These are phyloP conservation scores for Micractinium sp. DNA, from an alignment of 139 green algal genomes.

Conservation along the genomic window DNA sequence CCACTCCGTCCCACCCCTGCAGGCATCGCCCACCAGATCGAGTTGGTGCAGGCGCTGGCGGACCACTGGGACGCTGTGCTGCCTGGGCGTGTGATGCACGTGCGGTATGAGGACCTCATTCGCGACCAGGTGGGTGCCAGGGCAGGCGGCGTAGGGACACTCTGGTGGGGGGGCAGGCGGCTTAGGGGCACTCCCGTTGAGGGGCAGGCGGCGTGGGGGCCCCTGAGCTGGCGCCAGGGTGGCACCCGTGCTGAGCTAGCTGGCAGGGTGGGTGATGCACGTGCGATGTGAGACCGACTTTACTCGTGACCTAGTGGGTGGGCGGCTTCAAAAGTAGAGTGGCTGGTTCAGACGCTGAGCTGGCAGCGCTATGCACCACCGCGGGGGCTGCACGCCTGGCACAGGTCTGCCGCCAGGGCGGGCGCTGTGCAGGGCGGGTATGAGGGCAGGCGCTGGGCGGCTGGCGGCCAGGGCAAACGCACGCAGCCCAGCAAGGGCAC, in stretches of 20 bases:
- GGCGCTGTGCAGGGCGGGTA: no score
- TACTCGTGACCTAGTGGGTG: no score
- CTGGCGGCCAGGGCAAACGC: no score
- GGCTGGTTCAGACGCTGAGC: no score
- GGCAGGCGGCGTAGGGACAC: not conserved
- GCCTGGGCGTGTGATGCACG: constrained; percentile 54
- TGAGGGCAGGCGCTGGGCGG: not conserved
- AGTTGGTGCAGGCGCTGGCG: constrained; percentile 50
- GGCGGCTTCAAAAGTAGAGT: no score
- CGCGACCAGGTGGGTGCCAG: constrained; percentile 12
- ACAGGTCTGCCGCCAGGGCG: no score
- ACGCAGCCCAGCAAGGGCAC: not conserved
- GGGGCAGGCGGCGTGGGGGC: not conserved
- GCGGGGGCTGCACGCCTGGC: no score
- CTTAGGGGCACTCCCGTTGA: not conserved
- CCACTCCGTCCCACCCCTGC: not conserved
- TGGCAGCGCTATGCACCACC: no score
- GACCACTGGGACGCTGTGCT: constrained; percentile 58
- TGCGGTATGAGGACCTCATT: constrained; percentile 63
- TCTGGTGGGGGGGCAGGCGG: not conserved
- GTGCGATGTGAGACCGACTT: no score
- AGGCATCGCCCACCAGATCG: constrained; percentile 51
- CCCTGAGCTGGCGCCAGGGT: not conserved
- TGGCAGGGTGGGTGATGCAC: no score
- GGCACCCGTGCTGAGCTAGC: not conserved